Base-by-base conservation (phyloP, 495 filamentous ascomycete species). In the Aspergillus mulundensis region DNA sequence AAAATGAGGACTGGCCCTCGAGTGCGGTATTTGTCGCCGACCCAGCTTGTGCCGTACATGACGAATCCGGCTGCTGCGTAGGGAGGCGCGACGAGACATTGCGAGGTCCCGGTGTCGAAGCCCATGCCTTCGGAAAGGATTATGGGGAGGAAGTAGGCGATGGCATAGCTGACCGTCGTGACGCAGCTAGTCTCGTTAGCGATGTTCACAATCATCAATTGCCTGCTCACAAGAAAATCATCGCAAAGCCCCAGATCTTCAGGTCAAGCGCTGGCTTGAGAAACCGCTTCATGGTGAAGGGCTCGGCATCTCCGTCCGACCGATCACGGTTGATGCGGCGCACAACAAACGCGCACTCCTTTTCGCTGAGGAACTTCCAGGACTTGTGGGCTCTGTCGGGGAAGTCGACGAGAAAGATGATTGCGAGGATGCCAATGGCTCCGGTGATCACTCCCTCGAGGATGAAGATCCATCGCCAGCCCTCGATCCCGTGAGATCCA, bases 381-480 rank as follows among this genome's bases (percentile, higher is more conserved):
- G 77, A 77, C 42, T 76, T 75, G 51, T 74, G 67, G 3, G 77
- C 70, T 5, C 70, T 66, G 21, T 84, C 81, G 0, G 82, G 83
- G 59, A 84, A 84, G 61, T 84, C 81, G 38, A 85, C 80, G n/a
- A 86, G 61, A 55, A 80, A 69, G 59, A 79, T 64, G 40, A 76
- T 82, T 36, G 73, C 75, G 12, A 76, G 50, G 15, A 78, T 60
- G 14, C 72, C 70, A 19, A 79, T 69, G 1, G 64, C 48, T 0
- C 71, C 70, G 10, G 77, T 80, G 32, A 81, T 67, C 58, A 82
- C 66, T 30, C 81, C 81, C 56, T 86, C 81, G 16, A 85, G 76
- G 61, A 86, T 82, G 65, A 86, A 84, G 34, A 82, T 82, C 83
- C 83, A 86, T 42, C 80, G 66, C 86, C 85, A 88, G 23, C 85